Evolutionary conservation across 2,329 filamentous ascomycete genomes (phyloP).

Genomic region (Alternaria tenuissima): DNA sequence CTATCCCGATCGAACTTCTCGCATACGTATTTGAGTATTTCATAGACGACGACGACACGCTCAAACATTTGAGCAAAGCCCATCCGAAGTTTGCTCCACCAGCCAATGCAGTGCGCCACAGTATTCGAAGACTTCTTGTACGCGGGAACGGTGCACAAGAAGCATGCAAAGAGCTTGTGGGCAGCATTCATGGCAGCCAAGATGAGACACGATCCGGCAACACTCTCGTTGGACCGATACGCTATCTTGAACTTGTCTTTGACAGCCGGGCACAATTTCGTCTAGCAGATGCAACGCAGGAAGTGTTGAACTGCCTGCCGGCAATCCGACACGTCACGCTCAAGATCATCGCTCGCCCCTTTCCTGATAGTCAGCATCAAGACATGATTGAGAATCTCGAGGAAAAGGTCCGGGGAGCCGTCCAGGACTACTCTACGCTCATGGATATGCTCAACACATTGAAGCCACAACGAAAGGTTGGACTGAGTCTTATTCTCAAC

Average conservation of each 20-base stretch:
- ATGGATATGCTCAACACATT: not conserved
- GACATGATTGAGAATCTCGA: not conserved
- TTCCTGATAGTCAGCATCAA: not conserved
- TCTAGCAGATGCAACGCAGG: not conserved
- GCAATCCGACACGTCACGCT: not conserved
- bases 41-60: not conserved
- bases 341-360: not conserved
- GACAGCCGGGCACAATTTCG: not conserved
- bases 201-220: not conserved
- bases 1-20: not conserved
- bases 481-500: no score
- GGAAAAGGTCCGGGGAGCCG: not conserved
- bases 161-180: not conserved
- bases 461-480: no score
- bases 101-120: not conserved
- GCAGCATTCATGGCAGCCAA: not conserved
- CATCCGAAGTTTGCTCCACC: not conserved
- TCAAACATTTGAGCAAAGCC: not conserved
- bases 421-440: not conserved
- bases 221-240: not conserved
- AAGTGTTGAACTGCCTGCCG: not conserved
- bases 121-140: not conserved
- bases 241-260: conserved; percentile 1
- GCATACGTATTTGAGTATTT: not conserved
- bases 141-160: not conserved